Percentiles rank a stretch among this genome's conserved stretches.
Evolutionary conservation across 2,329 filamentous ascomycete species (phyloP).

Genomic region (Basipetospora chlamydospora): DNA sequence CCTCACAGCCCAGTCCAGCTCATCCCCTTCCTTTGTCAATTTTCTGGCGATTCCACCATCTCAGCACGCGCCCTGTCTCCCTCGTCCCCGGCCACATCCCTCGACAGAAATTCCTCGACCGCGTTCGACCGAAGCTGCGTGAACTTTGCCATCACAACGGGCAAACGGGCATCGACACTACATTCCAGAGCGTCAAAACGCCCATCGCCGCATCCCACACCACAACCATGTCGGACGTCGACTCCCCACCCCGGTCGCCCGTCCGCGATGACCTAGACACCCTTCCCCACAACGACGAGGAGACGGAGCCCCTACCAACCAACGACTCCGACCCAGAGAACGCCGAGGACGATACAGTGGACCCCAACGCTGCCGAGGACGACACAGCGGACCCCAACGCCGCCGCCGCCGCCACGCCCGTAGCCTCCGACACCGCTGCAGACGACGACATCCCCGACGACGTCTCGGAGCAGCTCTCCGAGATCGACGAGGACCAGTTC

Average conservation of each 20-base stretch:
- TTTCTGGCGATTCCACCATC: no score
- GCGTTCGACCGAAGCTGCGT: no score
- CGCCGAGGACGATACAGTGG: not conserved
- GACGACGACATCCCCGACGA: conserved; percentile 33
- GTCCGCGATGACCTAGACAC: conserved; percentile 10
- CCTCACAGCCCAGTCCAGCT: no score
- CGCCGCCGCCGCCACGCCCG: conserved; percentile 26
- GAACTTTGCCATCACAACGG: no score
- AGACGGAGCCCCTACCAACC: not conserved
- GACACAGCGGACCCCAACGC: conserved; percentile 21
- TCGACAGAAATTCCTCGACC: no score
- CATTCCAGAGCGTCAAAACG: no score
- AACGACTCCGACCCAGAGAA: not conserved
- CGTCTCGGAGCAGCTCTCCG: conserved; percentile 47
- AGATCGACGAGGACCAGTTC: conserved; percentile 56
- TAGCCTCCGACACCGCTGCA: conserved; percentile 19
- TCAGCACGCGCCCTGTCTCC: no score
- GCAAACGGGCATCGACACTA: no score
- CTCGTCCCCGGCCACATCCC: no score
- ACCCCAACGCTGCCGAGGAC: conserved; percentile 10
- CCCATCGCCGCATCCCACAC: no score
- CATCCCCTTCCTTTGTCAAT: no score
- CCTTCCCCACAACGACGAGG: no score
- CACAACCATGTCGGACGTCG: conserved; percentile 29
- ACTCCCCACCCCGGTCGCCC: conserved; percentile 25